Conservation (phyloP, 1,284 basidiomycete genomes). For the Cryptococcus sp. region DNA sequence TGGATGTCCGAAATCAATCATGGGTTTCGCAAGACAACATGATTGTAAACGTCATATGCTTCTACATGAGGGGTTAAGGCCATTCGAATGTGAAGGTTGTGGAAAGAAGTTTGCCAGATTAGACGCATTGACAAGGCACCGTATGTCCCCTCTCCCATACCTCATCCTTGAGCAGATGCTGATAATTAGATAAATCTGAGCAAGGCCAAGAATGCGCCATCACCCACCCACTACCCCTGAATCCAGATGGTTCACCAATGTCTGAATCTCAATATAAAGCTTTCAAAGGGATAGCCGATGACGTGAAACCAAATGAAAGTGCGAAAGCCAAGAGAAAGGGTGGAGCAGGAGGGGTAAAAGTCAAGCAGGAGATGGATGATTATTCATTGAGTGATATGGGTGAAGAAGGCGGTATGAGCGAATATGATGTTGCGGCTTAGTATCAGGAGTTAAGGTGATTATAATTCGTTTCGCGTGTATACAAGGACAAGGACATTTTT, state of each 20-base stretch:
- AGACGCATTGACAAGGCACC: slow-evolving; percentile 75
- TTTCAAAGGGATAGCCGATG: slow-evolving; percentile 26
- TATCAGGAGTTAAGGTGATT: too few species aligned
- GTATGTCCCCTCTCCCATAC: slow-evolving; percentile 54
- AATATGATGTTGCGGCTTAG: background rate
- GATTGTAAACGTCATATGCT: slow-evolving; percentile 94
- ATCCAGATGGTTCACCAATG: slow-evolving; percentile 46
- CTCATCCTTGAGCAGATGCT: background rate
- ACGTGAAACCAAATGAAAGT: background rate
- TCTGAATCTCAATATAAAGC: slow-evolving; percentile 47
- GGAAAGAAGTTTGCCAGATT: slow-evolving; percentile 89
- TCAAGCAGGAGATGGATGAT: background rate
- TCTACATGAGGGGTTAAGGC: slow-evolving; percentile 76
- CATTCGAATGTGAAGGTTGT: slow-evolving; percentile 85
- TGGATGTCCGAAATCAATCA: slow-evolving; percentile 72
- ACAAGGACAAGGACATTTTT: too few species aligned
- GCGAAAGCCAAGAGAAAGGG: background rate
- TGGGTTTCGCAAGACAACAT: slow-evolving; percentile 82
- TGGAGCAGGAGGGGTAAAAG: background rate
- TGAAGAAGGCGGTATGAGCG: background rate
- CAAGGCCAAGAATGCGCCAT: slow-evolving; percentile 48
- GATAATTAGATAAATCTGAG: slow-evolving; percentile 43
- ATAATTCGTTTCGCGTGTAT: too few species aligned
- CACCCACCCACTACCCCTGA: slow-evolving; percentile 43
- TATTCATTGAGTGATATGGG: background rate